These are phyloP conservation scores for Phytophthora multivora DNA, from an alignment of 352 stramenopile genomes.

Conservation along the genomic window DNA sequence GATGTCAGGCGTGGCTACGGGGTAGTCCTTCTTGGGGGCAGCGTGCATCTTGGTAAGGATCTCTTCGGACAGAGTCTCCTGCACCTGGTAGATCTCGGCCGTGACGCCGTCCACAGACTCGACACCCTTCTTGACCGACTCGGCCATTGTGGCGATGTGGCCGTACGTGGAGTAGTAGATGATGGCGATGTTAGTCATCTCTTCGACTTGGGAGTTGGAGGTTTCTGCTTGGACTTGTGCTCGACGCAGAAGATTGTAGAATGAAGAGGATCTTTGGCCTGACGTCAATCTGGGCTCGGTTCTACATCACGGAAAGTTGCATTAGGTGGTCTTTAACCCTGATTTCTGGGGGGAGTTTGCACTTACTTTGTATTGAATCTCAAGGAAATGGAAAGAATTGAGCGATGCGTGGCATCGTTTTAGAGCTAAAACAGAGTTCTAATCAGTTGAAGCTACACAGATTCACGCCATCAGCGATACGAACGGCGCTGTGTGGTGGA, in stretches of 20 bases:
- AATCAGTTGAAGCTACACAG: not conserved
- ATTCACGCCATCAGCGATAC: constrained; percentile 79
- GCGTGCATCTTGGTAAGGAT: constrained; percentile 86
- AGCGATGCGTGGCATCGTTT: constrained; percentile 9
- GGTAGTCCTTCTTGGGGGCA: constrained; percentile 72
- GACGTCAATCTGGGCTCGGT: constrained; percentile 8
- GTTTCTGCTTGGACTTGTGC: constrained; percentile 22
- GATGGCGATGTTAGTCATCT: constrained; percentile 79
- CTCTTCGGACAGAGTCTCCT: constrained; percentile 83
- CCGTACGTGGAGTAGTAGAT: constrained; percentile 90
- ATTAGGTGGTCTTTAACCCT: not conserved
- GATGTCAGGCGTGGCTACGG: constrained; percentile 60
- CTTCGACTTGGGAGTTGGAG: not conserved
- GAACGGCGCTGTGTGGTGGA: constrained; percentile 76
- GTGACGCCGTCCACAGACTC: constrained; percentile 64
- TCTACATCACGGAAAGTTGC: constrained; percentile 7
- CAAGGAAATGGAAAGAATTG: constrained; percentile 22
- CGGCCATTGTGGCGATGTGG: constrained; percentile 81
- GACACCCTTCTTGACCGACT: constrained; percentile 76
- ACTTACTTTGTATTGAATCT: not conserved
- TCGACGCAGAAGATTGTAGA: constrained; percentile 28
- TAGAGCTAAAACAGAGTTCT: constrained; percentile 12
- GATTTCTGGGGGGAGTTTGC: not conserved
- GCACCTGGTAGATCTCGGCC: constrained; percentile 74
- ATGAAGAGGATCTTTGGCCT: constrained; percentile 14